phyloP scores from a whole-genome alignment of 805 yeast species.

The Myxozyma udenii region DNA sequence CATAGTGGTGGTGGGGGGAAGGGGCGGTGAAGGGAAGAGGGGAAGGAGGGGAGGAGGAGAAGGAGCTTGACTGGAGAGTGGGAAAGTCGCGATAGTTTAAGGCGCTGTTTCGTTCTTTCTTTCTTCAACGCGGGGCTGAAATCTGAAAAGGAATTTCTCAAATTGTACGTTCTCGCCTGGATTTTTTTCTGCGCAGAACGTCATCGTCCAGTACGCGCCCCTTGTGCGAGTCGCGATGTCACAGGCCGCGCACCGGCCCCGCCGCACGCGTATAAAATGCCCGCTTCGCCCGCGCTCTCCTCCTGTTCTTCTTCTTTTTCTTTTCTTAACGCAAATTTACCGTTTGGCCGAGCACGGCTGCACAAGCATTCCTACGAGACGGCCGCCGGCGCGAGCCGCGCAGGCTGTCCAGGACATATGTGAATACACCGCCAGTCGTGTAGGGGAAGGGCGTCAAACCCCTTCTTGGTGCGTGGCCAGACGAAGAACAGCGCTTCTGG shows the following conservation, averaged over 20 bases:
- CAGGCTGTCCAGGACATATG: slow-evolving; percentile 40
- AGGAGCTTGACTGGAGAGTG: too few relatives aligned
- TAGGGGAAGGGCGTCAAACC: neutral
- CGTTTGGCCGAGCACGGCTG: slow-evolving; percentile 23
- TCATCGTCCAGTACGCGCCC: too few relatives aligned
- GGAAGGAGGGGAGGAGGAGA: too few relatives aligned
- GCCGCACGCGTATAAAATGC: neutral
- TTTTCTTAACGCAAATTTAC: slow-evolving; percentile 37
- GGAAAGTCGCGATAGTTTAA: too few relatives aligned
- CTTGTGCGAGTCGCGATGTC: neutral
- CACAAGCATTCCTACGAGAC: slow-evolving; percentile 41
- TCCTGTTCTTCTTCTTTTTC: slow-evolving; percentile 2
- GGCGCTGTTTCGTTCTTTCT: too few relatives aligned
- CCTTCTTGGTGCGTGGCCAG: slow-evolving; percentile 37
- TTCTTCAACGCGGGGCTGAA: too few relatives aligned
- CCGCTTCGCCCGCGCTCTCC: neutral
- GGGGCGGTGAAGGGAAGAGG: neutral
- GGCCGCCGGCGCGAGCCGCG: slow-evolving; percentile 29
- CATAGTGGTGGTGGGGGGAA: slow-evolving; percentile 4
- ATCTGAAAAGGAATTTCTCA: too few relatives aligned
- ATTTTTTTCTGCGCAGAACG: too few relatives aligned
- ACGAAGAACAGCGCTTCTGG: slow-evolving; percentile 63
- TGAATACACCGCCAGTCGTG: slow-evolving; percentile 28
- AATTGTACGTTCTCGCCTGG: too few relatives aligned
- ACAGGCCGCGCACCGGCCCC: neutral